Evolutionary conservation across 257 asterid species (phyloP).

Genomic region (Thymus quinquecostatus): DNA sequence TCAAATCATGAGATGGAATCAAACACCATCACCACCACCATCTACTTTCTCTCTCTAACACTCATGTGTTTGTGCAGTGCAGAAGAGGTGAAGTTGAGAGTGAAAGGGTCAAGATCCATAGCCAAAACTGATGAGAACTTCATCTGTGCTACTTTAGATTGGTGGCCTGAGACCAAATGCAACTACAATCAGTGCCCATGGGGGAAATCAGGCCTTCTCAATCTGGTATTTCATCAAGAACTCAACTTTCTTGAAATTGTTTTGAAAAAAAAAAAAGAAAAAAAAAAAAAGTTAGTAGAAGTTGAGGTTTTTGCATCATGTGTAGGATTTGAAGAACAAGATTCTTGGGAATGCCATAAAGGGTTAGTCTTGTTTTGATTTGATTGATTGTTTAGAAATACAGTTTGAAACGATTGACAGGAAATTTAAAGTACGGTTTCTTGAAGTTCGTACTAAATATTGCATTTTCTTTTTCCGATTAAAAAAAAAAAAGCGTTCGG

Average conservation of each 20-base stretch:
- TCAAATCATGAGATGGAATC: slow-evolving; percentile 39
- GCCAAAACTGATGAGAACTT: slow-evolving; percentile 71
- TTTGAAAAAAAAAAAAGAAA: not conserved
- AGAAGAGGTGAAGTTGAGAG: slow-evolving; percentile 50
- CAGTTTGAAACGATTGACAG: no score
- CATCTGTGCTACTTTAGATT: slow-evolving; percentile 77
- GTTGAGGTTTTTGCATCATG: not conserved
- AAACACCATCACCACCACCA: slow-evolving; percentile 26
- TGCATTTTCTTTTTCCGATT: no score
- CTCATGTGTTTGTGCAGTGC: slow-evolving; percentile 37
- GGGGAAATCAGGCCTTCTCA: slow-evolving; percentile 65
- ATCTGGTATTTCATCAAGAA: slow-evolving; percentile 44
- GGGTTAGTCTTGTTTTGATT: slow-evolving; percentile 40
- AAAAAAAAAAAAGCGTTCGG: slow-evolving; percentile 44
- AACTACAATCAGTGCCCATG: slow-evolving; percentile 74
- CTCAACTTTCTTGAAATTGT: not conserved
- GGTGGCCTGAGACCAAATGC: slow-evolving; percentile 84
- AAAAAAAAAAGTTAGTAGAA: slow-evolving; percentile 3
- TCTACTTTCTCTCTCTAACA: slow-evolving; percentile 28
- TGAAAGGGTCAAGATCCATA: slow-evolving; percentile 46
- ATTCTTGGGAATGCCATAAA: slow-evolving; percentile 68
- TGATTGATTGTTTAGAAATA: not conserved
- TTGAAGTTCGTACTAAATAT: not conserved
- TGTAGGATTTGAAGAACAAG: slow-evolving; percentile 65
- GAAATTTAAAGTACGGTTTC: not conserved